Evolutionary conservation across 371 early-diverging fungal genomes (phyloP).

Genomic region (Lichtheimia ramosa): DNA sequence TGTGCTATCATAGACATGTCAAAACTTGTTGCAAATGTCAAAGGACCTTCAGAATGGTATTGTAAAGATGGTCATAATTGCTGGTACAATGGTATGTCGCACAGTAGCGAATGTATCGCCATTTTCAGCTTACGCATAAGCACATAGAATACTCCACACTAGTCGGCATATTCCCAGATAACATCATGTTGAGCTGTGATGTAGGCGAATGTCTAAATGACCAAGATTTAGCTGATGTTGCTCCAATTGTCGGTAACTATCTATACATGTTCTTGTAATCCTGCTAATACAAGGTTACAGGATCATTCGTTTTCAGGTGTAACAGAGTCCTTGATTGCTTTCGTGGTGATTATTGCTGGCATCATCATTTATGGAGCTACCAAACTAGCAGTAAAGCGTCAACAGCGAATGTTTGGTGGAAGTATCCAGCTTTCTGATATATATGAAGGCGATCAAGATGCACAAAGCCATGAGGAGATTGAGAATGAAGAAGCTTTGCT

Average conservation of each 20-base stretch:
- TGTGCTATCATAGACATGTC: constrained; percentile 36
- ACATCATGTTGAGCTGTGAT: constrained; percentile 53
- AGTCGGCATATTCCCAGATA: constrained; percentile 54
- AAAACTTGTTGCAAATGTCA: constrained; percentile 44
- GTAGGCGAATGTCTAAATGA: constrained; percentile 64
- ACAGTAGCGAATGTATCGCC: not conserved
- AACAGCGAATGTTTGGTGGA: constrained; percentile 38
- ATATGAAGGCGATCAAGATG: constrained; percentile 20
- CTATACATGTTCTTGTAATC: not conserved
- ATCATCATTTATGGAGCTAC: constrained; percentile 27
- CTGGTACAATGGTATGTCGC: constrained; percentile 51
- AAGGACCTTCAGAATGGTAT: constrained; percentile 49
- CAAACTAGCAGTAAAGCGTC: constrained; percentile 30
- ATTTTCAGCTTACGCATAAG: not conserved
- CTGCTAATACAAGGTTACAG: constrained; percentile 8
- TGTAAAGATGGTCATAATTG: constrained; percentile 55
- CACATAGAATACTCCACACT: constrained; percentile 56
- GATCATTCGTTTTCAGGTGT: constrained; percentile 36
- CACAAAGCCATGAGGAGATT: constrained; percentile 6
- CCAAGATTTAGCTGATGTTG: constrained; percentile 40
- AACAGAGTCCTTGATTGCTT: constrained; percentile 36
- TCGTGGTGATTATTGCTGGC: constrained; percentile 29
- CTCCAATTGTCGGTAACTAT: constrained; percentile 24
- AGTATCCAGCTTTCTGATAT: constrained; percentile 25
- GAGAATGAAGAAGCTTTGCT: constrained; percentile 20